Evolutionary conservation across 345 rosid genomes (phyloP).

Genomic region (Acer yangbiense): DNA sequence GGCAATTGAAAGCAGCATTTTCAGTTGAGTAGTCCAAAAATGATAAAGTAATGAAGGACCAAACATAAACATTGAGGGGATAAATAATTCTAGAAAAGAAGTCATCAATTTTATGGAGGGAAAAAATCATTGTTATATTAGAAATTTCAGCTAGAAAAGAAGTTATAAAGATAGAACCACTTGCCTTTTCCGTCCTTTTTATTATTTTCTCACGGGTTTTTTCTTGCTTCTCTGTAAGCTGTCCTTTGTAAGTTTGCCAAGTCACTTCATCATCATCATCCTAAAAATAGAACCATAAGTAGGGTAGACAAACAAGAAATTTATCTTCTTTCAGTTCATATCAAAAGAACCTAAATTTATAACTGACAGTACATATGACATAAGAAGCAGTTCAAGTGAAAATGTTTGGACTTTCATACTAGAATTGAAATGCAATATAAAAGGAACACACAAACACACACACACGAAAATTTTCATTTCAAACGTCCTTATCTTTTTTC

Average conservation of each 20-base stretch:
- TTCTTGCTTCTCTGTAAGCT: conserved; percentile 95
- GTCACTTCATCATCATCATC: conserved; percentile 87
- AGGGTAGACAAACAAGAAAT: conserved; percentile 5
- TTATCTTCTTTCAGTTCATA: not conserved
- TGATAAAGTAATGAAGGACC: not conserved
- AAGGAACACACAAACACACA: not conserved
- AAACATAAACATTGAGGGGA: not conserved
- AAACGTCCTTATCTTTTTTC: not conserved
- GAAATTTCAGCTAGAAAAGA: conserved; percentile 4
- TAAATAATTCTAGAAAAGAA: not conserved
- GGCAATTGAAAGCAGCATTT: not conserved
- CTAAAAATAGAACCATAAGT: conserved; percentile 36
- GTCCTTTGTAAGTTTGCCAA: conserved; percentile 94
- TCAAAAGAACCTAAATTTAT: conserved; percentile 1
- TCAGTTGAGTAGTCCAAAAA: not conserved
- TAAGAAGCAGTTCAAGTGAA: not conserved
- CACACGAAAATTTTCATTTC: not conserved
- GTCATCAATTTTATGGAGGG: not conserved
- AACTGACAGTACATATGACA: not conserved
- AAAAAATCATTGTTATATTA: not conserved
- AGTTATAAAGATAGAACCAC: conserved; percentile 18
- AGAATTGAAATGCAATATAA: not conserved
- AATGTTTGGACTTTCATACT: not conserved
- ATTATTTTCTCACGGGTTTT: conserved; percentile 85
- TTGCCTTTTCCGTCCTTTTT: conserved; percentile 81